phyloP scores from a whole-genome alignment of 768 basidiomycete genomes.

The Melanogaster broomeanus region DNA sequence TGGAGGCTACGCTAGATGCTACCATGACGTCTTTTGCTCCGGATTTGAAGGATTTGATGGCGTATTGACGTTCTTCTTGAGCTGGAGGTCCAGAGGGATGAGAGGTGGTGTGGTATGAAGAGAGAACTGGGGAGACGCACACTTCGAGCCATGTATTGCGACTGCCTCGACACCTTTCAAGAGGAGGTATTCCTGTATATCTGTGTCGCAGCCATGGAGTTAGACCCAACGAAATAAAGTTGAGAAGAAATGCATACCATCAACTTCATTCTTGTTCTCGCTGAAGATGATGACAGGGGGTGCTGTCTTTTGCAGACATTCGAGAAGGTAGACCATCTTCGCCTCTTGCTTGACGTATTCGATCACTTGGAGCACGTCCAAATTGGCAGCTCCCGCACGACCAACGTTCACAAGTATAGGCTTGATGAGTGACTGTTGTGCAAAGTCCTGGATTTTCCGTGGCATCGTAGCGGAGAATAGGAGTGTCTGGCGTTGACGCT shows the following conservation, averaged over 20 bases:
- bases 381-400: conserved; percentile 94
- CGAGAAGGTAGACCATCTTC: conserved; percentile 98
- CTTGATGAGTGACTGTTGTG: conserved; percentile 91
- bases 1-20: conserved; percentile 95
- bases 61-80: conserved; percentile 98
- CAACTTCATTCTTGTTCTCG: conserved; percentile 99
- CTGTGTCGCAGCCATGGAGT: conserved; percentile 41
- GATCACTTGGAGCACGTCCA: conserved; percentile 95
- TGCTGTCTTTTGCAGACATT: conserved; percentile 97
- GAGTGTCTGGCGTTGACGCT: conserved; percentile 96
- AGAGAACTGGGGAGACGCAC: conserved; percentile 43
- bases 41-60: conserved; percentile 96
- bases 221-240: not conserved
- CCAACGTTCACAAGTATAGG: conserved; percentile 97
- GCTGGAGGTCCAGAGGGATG: conserved; percentile 44
- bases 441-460: conserved; percentile 97
- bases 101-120: not conserved
- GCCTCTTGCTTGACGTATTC: conserved; percentile 99
- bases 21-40: conserved; percentile 99
- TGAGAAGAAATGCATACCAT: conserved; percentile 55
- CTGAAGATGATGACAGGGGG: conserved; percentile 98
- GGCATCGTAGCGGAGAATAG: conserved; percentile 99
- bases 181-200: conserved; percentile 97
- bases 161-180: conserved; percentile 98
- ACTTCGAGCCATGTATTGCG: conserved; percentile 97